phyloP scores from a whole-genome alignment of 2,329 filamentous ascomycete genomes.

The Xylaria multiplex region DNA sequence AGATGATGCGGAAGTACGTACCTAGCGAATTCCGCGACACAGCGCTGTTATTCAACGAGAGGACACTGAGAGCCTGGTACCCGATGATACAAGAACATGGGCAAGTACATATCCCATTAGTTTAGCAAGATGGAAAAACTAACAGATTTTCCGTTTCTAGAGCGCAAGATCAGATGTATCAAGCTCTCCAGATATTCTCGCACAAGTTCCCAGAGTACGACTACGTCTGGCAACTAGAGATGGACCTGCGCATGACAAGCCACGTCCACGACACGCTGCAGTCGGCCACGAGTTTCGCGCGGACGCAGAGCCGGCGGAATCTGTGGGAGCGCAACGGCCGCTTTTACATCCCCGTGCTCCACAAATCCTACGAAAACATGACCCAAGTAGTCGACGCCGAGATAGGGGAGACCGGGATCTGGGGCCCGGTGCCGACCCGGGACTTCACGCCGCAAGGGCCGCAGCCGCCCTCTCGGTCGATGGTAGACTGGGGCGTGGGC shows the following conservation, averaged over 20 bases:
- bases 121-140: background rate
- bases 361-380: constrained; percentile 73
- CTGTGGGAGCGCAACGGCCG: constrained; percentile 79
- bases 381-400: constrained; percentile 44
- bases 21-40: constrained; percentile 74
- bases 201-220: constrained; percentile 67
- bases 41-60: constrained; percentile 73
- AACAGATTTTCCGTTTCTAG: background rate
- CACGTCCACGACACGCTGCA: constrained; percentile 63
- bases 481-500: constrained; percentile 67
- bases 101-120: background rate
- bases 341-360: constrained; percentile 76
- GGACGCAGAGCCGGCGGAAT: constrained; percentile 71
- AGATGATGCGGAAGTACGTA: constrained; percentile 60
- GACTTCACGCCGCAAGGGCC: constrained; percentile 60
- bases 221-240: constrained; percentile 73
- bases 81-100: constrained; percentile 64
- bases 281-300: constrained; percentile 67
- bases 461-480: constrained; percentile 20
- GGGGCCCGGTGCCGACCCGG: constrained; percentile 53
- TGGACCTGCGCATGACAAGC: constrained; percentile 70
- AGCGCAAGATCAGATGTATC: constrained; percentile 42
- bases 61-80: constrained; percentile 72
- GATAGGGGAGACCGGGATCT: constrained; percentile 65
- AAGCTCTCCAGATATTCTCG: constrained; percentile 60